Evolutionary conservation across 257 asterid species (phyloP).

Genomic region (Ajuga chamaepitys): DNA sequence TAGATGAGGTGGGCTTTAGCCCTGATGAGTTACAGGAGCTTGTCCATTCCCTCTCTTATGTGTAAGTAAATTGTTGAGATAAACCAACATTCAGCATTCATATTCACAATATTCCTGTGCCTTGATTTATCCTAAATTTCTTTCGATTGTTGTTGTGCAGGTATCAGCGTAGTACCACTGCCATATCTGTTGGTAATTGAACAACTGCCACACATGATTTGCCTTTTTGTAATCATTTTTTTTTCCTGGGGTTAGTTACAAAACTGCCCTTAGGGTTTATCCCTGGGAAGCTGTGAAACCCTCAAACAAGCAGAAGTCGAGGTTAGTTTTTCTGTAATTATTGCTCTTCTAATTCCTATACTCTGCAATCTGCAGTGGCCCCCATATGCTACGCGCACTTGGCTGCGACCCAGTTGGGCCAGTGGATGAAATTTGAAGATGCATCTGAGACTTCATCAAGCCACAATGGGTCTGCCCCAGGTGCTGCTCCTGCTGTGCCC

Average conservation of each 20-base stretch:
- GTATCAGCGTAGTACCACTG: conserved; percentile 93
- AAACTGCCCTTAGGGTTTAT: no score
- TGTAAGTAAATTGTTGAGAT: conserved; percentile 42
- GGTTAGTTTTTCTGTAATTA: no score
- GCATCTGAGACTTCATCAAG: conserved; percentile 80
- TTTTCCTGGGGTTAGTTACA: background rate
- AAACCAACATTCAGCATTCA: background rate
- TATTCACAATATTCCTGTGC: background rate
- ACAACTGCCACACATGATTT: background rate
- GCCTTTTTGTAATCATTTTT: background rate
- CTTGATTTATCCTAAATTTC: background rate
- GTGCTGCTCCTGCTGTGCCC: conserved; percentile 53
- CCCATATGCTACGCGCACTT: conserved; percentile 89
- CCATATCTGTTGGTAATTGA: conserved; percentile 77
- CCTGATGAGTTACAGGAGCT: conserved; percentile 90
- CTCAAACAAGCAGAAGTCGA: no score
- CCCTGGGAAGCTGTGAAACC: no score
- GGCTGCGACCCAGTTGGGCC: conserved; percentile 90
- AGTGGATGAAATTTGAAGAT: conserved; percentile 89
- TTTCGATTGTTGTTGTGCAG: conserved; percentile 31
- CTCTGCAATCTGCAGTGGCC: conserved; percentile 50
- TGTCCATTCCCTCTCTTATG: conserved; percentile 79
- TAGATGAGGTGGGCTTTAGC: conserved; percentile 72
- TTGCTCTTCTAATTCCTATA: background rate
- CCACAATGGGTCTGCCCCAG: conserved; percentile 56